Conservation (phyloP, 176 grass and related monocot genomes). For the Cocos nucifera region DNA sequence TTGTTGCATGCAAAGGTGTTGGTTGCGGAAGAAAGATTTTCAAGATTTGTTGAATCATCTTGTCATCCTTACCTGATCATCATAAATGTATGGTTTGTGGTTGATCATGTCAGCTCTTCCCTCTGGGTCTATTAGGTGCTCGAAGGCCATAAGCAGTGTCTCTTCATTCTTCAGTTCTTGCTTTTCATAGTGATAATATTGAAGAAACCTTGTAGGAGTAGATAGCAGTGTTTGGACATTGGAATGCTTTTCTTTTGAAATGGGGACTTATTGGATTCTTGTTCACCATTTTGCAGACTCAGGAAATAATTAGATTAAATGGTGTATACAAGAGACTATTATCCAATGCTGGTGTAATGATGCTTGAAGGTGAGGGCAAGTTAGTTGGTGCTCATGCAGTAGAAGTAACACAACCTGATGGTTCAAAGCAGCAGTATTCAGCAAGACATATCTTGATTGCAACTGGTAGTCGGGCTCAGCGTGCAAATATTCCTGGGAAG, state of each 20-base stretch:
- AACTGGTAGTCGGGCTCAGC: slow-evolving; percentile 66
- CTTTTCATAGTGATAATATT: too few relatives aligned
- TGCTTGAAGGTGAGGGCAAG: slow-evolving; percentile 87
- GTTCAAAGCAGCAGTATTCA: slow-evolving; percentile 50
- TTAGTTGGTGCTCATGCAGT: slow-evolving; percentile 65
- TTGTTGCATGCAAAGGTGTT: too few relatives aligned
- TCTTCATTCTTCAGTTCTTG: too few relatives aligned
- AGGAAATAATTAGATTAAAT: slow-evolving; percentile 80
- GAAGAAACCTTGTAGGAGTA: not conserved
- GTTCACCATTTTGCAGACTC: slow-evolving; percentile 34
- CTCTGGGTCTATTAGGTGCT: too few relatives aligned
- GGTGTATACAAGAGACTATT: slow-evolving; percentile 69
- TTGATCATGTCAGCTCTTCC: too few relatives aligned
- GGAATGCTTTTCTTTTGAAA: not conserved
- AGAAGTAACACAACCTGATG: slow-evolving; percentile 54
- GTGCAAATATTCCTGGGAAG: slow-evolving; percentile 78
- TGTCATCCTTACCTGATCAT: too few relatives aligned
- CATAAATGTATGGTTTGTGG: too few relatives aligned
- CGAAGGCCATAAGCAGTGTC: too few relatives aligned
- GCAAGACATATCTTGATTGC: slow-evolving; percentile 75
- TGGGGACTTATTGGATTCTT: not conserved
- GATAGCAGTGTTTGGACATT: not conserved
- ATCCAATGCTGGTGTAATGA: slow-evolving; percentile 52
- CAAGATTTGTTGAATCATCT: too few relatives aligned
- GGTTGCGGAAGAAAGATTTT: too few relatives aligned